Evolutionary conservation across 805 yeast genomes (phyloP), one percentile per base, ranked within the genome.

Genomic region (Sugiyamaella americana): DNA sequence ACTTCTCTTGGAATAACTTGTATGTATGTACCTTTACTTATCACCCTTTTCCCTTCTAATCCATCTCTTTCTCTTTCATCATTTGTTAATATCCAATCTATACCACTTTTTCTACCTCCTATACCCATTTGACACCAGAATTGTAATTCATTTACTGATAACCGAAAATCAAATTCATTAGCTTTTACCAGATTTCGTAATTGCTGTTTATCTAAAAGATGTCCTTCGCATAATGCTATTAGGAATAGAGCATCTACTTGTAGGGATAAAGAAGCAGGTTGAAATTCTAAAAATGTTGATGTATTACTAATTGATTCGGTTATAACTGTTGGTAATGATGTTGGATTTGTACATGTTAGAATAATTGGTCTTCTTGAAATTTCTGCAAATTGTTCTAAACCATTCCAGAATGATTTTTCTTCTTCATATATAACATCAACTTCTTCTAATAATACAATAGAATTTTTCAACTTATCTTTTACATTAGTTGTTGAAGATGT

Each of bases 371-470:
- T 66, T 53, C 86, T 70, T 0, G 87, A 73, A 16, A 75, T 72
- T 32, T 71, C 69, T 35, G 87, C 63, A 11, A 86, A 70, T 41
- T 78, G 81, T 40, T 74, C 76, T 2, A 87, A 71, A 1, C 82
- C 79, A 1, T 71, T 58, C 96, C 97, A 93, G 59, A 91, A 89
- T 1, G 79, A 79, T 47, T 75, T 78, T 57, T 93, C 98, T 36
- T 74, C 78, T 45, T 79, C 87, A 57, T 83, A 87, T 17, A 89
- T 61, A 8, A 86, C 69, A 60, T 91, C 96, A 36, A 85, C 89
- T 57, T 91, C 96, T 55, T 89, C 96, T 48, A 91, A 71, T 29
- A 93, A 63, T 3, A 93, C 80, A 4, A 87, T 67, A 5, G 91
- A 88, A 49, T 78, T 73, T 49, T 74, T 79, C 32, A 26, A 26